A percentile compares a stretch with the other conserved stretches of the same genome.
phyloP scores from a whole-genome alignment of 1,284 basidiomycete species.

The Microbotryum silenes-acaulis region DNA sequence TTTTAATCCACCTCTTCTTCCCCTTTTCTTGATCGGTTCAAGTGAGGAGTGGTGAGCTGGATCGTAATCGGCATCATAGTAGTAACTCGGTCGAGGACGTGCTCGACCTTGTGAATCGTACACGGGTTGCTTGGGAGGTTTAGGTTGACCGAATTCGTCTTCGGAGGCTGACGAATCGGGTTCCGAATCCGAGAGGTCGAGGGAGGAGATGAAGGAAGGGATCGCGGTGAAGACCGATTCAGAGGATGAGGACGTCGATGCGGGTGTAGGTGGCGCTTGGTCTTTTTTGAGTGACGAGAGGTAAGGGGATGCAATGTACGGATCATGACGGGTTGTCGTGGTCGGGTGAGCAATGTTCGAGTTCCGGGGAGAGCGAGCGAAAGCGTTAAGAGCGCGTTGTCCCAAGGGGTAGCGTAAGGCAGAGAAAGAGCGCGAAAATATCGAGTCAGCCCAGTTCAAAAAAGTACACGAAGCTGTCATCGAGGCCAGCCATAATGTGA shows the following conservation, averaged over 20 bases:
- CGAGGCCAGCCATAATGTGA: too few species aligned
- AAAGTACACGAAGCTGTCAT: too few species aligned
- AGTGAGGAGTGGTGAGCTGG: conserved; percentile 17
- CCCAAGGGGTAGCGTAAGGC: too few species aligned
- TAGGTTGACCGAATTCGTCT: conserved; percentile 20
- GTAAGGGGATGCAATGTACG: too few species aligned
- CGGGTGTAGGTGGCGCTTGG: conserved; percentile 8
- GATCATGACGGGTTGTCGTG: too few species aligned
- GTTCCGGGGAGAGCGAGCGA: too few species aligned
- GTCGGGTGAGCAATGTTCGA: too few species aligned
- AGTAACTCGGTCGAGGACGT: conserved; percentile 27
- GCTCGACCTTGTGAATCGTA: conserved; percentile 15
- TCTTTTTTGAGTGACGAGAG: not conserved
- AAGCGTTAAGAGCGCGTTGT: too few species aligned
- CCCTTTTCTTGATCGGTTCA: conserved; percentile 24
- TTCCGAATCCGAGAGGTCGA: conserved; percentile 17
- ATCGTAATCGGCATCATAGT: conserved; percentile 31
- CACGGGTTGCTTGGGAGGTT: conserved; percentile 10
- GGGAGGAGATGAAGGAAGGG: conserved; percentile 24
- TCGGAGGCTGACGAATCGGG: conserved; percentile 27
- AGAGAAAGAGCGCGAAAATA: too few species aligned
- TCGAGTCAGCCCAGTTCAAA: too few species aligned
- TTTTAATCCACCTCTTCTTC: conserved; percentile 26
- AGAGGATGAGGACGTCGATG: conserved; percentile 3
- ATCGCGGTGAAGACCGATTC: conserved; percentile 9